Evolutionary conservation across 768 basidiomycete species (phyloP).

Genomic region (Termitomyces sp.): DNA sequence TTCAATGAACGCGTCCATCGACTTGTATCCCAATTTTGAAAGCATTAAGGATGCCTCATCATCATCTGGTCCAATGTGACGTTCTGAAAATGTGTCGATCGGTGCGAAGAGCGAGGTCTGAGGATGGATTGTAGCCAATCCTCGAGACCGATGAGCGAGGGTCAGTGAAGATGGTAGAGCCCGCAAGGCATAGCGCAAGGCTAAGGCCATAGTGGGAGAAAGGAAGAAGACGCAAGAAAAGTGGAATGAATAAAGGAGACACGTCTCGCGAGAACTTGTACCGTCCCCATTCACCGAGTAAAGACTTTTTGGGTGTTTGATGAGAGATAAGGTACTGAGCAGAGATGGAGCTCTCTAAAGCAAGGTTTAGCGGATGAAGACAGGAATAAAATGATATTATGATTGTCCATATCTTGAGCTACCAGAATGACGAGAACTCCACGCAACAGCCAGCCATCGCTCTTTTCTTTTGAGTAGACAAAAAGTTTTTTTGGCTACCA

Average conservation of each 20-base stretch:
- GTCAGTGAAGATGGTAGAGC: slow-evolving; percentile 12
- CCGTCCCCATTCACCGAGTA: slow-evolving; percentile 58
- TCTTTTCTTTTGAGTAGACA: slow-evolving; percentile 17
- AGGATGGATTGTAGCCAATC: slow-evolving; percentile 56
- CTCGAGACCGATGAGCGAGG: slow-evolving; percentile 10
- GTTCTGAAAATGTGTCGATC: slow-evolving; percentile 83
- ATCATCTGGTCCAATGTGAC: slow-evolving; percentile 91
- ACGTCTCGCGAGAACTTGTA: slow-evolving; percentile 26
- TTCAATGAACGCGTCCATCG: slow-evolving; percentile 83
- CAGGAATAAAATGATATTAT: background rate
- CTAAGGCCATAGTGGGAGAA: slow-evolving; percentile 24
- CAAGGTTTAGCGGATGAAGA: background rate
- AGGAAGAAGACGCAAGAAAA: slow-evolving; percentile 14
- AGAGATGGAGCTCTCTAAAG: background rate
- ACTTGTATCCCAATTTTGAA: slow-evolving; percentile 70
- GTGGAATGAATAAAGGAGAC: slow-evolving; percentile 21
- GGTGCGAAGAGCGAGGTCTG: slow-evolving; percentile 70
- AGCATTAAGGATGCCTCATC: slow-evolving; percentile 84
- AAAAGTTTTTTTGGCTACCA: slow-evolving; percentile 41
- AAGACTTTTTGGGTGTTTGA: slow-evolving; percentile 15
- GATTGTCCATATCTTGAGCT: slow-evolving; percentile 2
- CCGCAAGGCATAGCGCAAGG: slow-evolving; percentile 23
- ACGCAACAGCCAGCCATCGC: slow-evolving; percentile 5
- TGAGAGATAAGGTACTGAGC: slow-evolving; percentile 11
- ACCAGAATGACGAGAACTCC: slow-evolving; percentile 5